Evolutionary conservation across 768 basidiomycete species (phyloP).

Genomic region (Lactarius pseudohatsudake): DNA sequence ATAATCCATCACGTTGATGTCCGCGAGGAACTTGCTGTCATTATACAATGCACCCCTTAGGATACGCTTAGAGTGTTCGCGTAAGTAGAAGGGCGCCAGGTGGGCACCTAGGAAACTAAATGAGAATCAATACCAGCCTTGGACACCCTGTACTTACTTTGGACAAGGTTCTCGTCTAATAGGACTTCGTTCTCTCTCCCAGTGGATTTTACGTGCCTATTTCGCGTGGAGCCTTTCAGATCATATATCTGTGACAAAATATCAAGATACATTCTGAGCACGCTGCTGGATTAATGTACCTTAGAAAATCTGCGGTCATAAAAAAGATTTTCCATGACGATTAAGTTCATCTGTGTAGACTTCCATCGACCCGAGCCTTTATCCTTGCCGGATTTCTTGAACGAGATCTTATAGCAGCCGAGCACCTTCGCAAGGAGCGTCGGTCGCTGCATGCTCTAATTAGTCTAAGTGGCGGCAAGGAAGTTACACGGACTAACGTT

Average conservation of each 20-base stretch:
- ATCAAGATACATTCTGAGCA: not conserved
- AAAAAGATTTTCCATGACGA: constrained; percentile 98
- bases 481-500: constrained; percentile 52
- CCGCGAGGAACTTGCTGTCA: constrained; percentile 92
- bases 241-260: constrained; percentile 78
- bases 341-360: constrained; percentile 87
- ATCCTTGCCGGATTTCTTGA: constrained; percentile 77
- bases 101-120: constrained; percentile 60
- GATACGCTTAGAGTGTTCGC: constrained; percentile 95
- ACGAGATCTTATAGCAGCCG: constrained; percentile 93
- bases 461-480: constrained; percentile 7
- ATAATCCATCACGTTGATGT: constrained; percentile 97
- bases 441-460: constrained; percentile 61
- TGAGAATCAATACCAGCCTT: not conserved
- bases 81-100: constrained; percentile 85
- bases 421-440: constrained; percentile 96
- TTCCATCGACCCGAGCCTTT: constrained; percentile 64
- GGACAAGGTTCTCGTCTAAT: constrained; percentile 92
- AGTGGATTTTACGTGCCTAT: constrained; percentile 89
- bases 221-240: constrained; percentile 92
- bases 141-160: constrained; percentile 50
- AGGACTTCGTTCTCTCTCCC: constrained; percentile 91
- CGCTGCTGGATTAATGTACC: constrained; percentile 41
- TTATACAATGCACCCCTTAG: constrained; percentile 88
- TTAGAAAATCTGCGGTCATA: constrained; percentile 89